Conservation (phyloP, 1,284 basidiomycete species). For the Melanopsichium pennsylvanicum region DNA sequence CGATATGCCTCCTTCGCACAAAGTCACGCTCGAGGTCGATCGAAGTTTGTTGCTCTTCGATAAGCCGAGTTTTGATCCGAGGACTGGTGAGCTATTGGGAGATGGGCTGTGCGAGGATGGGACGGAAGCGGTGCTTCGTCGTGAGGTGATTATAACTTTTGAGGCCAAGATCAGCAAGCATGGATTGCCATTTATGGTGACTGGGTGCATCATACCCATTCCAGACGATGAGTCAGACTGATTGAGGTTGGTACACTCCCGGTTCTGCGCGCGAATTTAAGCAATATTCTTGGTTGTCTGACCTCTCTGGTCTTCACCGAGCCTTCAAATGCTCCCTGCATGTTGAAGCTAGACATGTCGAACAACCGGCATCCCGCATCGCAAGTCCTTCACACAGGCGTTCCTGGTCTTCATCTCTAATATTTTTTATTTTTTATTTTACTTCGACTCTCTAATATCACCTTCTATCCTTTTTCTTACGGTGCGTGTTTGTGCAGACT, state of each 20-base stretch:
- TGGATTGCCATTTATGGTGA: constrained; percentile 36
- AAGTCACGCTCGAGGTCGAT: constrained; percentile 30
- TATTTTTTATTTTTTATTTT: background rate
- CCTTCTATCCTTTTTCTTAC: too few species aligned
- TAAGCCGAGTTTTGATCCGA: constrained; percentile 32
- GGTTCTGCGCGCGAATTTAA: too few species aligned
- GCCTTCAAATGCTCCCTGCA: too few species aligned
- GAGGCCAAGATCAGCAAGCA: constrained; percentile 44
- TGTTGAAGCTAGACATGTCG: too few species aligned
- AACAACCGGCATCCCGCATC: too few species aligned
- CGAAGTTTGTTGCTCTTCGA: constrained; percentile 33
- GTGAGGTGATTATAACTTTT: constrained; percentile 22
- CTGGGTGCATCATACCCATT: constrained; percentile 14
- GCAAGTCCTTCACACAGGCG: too few species aligned
- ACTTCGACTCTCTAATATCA: too few species aligned
- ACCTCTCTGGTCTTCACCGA: too few species aligned
- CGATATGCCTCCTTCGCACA: constrained; percentile 8
- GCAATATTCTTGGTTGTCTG: too few species aligned
- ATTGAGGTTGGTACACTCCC: too few species aligned
- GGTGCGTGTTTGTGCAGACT: too few species aligned
- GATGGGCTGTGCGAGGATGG: constrained; percentile 30
- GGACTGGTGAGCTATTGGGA: constrained; percentile 29
- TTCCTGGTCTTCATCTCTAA: too few species aligned
- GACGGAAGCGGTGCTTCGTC: constrained; percentile 5
- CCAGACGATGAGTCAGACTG: constrained; percentile 9